Percentiles rank a stretch among this genome's conserved stretches.
phyloP scores from a whole-genome alignment of 768 basidiomycete genomes.

The Paxillus involutus region DNA sequence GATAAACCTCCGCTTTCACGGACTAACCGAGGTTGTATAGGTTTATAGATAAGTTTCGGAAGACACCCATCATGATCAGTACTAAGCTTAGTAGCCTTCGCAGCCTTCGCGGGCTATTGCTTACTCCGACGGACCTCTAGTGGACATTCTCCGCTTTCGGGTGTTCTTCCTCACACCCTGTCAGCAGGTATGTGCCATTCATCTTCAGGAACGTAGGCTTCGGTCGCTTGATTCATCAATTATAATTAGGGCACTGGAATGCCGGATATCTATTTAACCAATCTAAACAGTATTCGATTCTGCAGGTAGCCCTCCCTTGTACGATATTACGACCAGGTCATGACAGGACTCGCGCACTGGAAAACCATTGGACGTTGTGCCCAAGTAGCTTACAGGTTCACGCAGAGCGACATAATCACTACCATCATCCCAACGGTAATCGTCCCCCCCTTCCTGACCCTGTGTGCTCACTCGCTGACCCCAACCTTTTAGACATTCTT shows the following conservation, averaged over 20 bases:
- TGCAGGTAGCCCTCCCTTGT: not conserved
- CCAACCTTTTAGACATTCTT: constrained; percentile 31
- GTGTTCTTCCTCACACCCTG: constrained; percentile 13
- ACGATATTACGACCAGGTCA: constrained; percentile 22
- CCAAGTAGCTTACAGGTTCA: constrained; percentile 23
- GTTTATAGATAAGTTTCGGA: no score
- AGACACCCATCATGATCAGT: not conserved
- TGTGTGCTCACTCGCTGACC: not conserved
- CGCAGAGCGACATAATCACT: constrained; percentile 26
- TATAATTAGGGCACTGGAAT: constrained; percentile 3
- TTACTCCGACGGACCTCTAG: no score
- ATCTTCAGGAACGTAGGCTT: not conserved
- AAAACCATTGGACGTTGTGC: constrained; percentile 7
- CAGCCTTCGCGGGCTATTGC: no score
- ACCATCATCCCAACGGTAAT: constrained; percentile 28
- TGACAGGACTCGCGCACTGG: constrained; percentile 15
- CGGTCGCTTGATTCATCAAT: constrained; percentile 2
- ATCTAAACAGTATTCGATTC: not conserved
- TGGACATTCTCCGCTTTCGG: constrained; percentile 2
- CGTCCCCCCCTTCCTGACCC: not conserved
- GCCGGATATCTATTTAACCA: constrained; percentile 19
- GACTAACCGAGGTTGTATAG: no score
- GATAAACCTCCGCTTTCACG: not conserved
- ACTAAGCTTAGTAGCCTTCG: no score
- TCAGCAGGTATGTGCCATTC: constrained; percentile 1